Evolutionary conservation across 495 filamentous ascomycete species (phyloP).

Genomic region (Cudoniella acicularis): DNA sequence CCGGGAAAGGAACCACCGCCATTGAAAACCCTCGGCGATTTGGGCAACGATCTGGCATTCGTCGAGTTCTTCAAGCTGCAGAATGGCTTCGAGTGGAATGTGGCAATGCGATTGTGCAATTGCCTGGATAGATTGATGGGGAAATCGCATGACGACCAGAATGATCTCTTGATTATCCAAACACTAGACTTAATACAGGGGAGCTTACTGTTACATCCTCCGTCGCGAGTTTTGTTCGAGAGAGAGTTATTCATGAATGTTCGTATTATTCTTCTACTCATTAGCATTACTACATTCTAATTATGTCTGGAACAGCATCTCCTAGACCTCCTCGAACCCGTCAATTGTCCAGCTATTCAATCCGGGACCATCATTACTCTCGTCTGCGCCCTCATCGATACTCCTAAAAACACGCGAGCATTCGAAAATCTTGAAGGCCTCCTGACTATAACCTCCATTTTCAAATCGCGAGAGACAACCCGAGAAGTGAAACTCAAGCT

Average conservation of each 20-base stretch:
- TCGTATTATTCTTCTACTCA: slow-evolving; percentile 19
- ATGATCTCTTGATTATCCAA: slow-evolving; percentile 84
- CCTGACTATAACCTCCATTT: slow-evolving; percentile 87
- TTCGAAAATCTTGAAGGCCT: slow-evolving; percentile 94
- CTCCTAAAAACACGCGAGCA: slow-evolving; percentile 79
- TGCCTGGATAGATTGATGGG: slow-evolving; percentile 87
- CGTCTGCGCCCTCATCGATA: slow-evolving; percentile 79
- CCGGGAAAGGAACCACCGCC: slow-evolving; percentile 41
- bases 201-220: slow-evolving; percentile 86
- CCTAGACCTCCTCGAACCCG: slow-evolving; percentile 89
- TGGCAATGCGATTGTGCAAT: slow-evolving; percentile 78
- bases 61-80: slow-evolving; percentile 95
- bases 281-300: neutral
- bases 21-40: slow-evolving; percentile 59
- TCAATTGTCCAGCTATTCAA: slow-evolving; percentile 88
- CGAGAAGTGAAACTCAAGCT: slow-evolving; percentile 89
- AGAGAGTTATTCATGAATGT: slow-evolving; percentile 94
- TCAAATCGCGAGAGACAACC: slow-evolving; percentile 77
- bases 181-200: slow-evolving; percentile 90
- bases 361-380: slow-evolving; percentile 84
- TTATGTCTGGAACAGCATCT: slow-evolving; percentile 53
- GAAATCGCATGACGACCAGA: slow-evolving; percentile 72
- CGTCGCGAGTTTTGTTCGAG: slow-evolving; percentile 80
- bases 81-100: slow-evolving; percentile 97
- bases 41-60: slow-evolving; percentile 85